Percentiles rank a stretch among this genome's conserved stretches.
These are phyloP conservation scores for Cladorrhinum samala DNA, from an alignment of 495 filamentous ascomycete species.

Conservation along the genomic window DNA sequence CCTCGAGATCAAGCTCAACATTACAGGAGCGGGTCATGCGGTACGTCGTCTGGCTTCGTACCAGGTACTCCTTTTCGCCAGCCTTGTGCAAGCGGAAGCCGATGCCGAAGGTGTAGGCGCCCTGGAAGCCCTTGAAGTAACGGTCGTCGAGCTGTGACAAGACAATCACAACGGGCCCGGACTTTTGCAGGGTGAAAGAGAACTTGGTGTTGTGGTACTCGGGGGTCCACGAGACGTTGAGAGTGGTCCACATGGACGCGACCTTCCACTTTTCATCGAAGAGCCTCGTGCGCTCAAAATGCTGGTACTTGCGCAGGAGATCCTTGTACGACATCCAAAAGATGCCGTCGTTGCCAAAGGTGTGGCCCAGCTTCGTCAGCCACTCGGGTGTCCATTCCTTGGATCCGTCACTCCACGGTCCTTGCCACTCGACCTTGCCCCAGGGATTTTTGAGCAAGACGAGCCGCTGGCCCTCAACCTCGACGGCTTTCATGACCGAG, in stretches of 20 bases:
- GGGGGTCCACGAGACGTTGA: conserved; percentile 78
- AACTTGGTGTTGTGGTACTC: conserved; percentile 86
- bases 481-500: conserved; percentile 75
- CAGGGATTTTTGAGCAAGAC: conserved; percentile 82
- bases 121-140: conserved; percentile 77
- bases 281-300: conserved; percentile 81
- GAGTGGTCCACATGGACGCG: conserved; percentile 75
- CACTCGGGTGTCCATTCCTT: conserved; percentile 90
- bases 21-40: conserved; percentile 73
- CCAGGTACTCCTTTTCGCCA: conserved; percentile 76
- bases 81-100: conserved; percentile 79
- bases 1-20: conserved; percentile 73
- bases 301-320: conserved; percentile 73
- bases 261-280: conserved; percentile 81
- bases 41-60: conserved; percentile 66
- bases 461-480: conserved; percentile 68
- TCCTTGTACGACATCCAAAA: conserved; percentile 71
- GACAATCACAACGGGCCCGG: conserved; percentile 68
- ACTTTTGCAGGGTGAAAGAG: conserved; percentile 57
- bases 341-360: conserved; percentile 82
- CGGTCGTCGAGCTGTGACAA: conserved; percentile 78
- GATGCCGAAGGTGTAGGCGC: conserved; percentile 73
- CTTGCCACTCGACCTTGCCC: conserved; percentile 79
- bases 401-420: conserved; percentile 80
- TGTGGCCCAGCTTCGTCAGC: conserved; percentile 71